Conservation (phyloP, 2,329 filamentous ascomycete genomes). For the Tolypocladium tundrense region DNA sequence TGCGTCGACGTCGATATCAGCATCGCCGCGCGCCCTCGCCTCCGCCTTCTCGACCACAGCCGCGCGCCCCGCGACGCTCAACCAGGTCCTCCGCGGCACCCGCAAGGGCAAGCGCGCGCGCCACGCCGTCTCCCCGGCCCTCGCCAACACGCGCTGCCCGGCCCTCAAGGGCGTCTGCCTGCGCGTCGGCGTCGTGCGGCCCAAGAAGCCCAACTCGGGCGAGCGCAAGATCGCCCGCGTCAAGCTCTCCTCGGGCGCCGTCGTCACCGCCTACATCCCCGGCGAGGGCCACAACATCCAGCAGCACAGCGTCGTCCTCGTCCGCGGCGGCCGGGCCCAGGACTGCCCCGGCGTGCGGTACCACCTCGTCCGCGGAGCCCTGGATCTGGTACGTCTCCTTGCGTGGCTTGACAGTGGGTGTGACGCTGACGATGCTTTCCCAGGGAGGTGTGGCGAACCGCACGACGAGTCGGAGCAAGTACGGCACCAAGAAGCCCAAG, state of each 20-base stretch:
- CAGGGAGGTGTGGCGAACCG: conserved; percentile 86
- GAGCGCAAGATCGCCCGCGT: conserved; percentile 94
- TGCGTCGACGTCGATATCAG: conserved; percentile 2
- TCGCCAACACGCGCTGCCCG: conserved; percentile 58
- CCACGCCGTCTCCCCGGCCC: conserved; percentile 78
- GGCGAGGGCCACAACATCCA: conserved; percentile 98
- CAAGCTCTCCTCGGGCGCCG: conserved; percentile 72
- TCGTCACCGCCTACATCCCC: conserved; percentile 89
- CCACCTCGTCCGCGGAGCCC: conserved; percentile 78
- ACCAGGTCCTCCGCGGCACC: conserved; percentile 67
- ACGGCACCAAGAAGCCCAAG: conserved; percentile 98
- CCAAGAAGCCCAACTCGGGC: conserved; percentile 98
- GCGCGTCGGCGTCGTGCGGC: conserved; percentile 85
- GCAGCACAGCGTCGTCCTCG: conserved; percentile 94
- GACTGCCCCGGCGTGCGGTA: conserved; percentile 99
- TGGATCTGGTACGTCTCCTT: conserved; percentile 69
- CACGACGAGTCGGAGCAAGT: conserved; percentile 82
- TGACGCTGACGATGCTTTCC: conserved; percentile 7
- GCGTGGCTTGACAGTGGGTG: neutral
- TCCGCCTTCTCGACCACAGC: conserved; percentile 49
- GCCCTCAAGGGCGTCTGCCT: conserved; percentile 93
- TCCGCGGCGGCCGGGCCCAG: conserved; percentile 85
- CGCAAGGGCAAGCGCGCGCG: conserved; percentile 71
- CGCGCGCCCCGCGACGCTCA: conserved; percentile 52
- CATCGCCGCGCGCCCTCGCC: conserved; percentile 3